Evolutionary conservation across 306 rosid genomes (phyloP).

Genomic region (Clitoria ternatea): DNA sequence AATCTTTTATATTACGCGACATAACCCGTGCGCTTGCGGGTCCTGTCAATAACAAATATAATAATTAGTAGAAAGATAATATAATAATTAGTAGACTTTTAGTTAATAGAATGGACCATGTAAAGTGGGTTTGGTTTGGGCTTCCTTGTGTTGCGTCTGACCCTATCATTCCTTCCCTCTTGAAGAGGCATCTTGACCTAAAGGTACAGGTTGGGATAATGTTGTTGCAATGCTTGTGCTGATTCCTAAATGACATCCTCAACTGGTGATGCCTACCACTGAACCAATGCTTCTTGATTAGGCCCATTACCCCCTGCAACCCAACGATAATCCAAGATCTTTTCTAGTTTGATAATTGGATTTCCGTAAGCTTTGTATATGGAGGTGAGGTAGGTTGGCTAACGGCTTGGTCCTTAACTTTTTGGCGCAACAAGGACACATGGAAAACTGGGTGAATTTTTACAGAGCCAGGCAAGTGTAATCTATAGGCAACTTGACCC

Average conservation of each 20-base stretch:
- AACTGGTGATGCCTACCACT: neutral
- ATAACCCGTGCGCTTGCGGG: no score
- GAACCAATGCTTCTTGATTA: neutral
- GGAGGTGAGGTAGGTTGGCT: neutral
- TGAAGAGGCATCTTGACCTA: neutral
- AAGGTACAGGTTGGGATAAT: neutral
- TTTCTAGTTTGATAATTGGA: neutral
- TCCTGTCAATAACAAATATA: no score
- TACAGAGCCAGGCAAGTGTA: neutral
- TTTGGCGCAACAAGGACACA: neutral
- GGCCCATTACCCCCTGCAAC: neutral
- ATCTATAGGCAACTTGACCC: neutral
- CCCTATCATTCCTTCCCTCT: neutral
- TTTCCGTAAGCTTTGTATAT: neutral
- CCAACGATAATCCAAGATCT: neutral
- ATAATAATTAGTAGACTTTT: no score
- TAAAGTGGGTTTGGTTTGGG: neutral
- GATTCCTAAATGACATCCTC: neutral
- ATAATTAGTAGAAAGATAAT: no score
- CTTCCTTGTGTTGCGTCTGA: neutral
- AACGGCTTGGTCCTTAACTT: neutral
- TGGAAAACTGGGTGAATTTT: neutral
- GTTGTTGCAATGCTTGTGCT: neutral
- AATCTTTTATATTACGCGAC: no score
- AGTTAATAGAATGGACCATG: no score